Conservation (phyloP, 169 alveolate species). For the Eimeria necatrix region DNA sequence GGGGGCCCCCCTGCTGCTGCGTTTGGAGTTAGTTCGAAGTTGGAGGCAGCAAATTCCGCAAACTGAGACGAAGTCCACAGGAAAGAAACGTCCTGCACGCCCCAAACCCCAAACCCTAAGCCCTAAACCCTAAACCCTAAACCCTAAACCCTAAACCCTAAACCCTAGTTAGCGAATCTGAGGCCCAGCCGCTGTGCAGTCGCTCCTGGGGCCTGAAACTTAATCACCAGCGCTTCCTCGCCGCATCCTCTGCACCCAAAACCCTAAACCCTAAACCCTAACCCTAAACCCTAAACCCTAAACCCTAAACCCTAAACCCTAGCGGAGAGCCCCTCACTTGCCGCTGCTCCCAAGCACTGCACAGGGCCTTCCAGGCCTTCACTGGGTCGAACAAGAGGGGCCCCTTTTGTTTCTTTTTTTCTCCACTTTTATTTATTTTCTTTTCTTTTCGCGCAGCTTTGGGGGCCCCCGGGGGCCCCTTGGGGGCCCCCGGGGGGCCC, state of each 20-base stretch:
- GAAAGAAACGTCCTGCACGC: background rate
- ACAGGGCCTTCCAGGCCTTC: background rate
- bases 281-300: background rate
- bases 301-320: background rate
- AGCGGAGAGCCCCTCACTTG: background rate
- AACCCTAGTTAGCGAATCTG: background rate
- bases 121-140: constrained; percentile 12
- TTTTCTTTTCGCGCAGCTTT: background rate
- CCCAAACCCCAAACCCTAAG: no score
- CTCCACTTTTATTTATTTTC: background rate
- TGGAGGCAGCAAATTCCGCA: background rate
- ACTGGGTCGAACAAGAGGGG: constrained; percentile 24
- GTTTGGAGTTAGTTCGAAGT: background rate
- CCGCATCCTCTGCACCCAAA: no score
- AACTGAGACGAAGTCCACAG: background rate
- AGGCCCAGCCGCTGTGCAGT: background rate
- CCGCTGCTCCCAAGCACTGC: background rate
- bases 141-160: constrained; percentile 17
- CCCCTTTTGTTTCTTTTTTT: background rate
- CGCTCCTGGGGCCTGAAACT: background rate
- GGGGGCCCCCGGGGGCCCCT: background rate
- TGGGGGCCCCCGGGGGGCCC: background rate
- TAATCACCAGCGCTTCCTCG: no score
- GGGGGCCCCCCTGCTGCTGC: no score
- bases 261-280: constrained; percentile 15